phyloP scores from a whole-genome alignment of 139 green algal genomes.

The Limnomonas spitsbergensis region DNA sequence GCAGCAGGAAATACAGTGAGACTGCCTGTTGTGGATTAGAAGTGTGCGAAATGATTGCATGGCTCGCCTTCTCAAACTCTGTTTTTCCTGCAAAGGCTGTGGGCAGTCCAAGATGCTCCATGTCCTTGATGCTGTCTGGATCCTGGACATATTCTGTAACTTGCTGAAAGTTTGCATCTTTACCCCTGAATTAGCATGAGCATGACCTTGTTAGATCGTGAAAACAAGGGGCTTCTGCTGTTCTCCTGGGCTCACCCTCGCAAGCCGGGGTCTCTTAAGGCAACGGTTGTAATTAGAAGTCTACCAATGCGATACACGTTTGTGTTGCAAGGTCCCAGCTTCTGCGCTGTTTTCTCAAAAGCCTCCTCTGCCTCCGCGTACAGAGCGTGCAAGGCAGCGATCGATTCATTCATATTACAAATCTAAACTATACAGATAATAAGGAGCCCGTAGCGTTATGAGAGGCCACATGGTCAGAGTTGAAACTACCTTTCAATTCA shows the following conservation, averaged over 20 bases:
- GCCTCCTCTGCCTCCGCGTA: neutral
- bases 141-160: neutral
- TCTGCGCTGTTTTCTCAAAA: neutral
- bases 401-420: no score
- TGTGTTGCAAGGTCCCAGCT: neutral
- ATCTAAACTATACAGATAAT: no score
- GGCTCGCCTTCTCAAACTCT: neutral
- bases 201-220: neutral
- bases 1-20: no score
- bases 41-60: no score
- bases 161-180: neutral
- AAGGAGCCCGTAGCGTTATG: no score
- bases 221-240: neutral
- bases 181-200: neutral
- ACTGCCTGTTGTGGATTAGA: no score
- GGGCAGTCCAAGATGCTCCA: neutral
- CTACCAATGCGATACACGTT: neutral
- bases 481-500: no score
- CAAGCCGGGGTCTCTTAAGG: neutral
- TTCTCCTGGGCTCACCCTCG: neutral
- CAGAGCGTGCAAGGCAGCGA: neutral
- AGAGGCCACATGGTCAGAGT: no score
- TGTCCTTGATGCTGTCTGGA: neutral
- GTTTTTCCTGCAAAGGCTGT: neutral
- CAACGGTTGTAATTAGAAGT: neutral